These are phyloP conservation scores for Russula griseocarnosa DNA, from an alignment of 768 basidiomycete species.

Conservation along the genomic window DNA sequence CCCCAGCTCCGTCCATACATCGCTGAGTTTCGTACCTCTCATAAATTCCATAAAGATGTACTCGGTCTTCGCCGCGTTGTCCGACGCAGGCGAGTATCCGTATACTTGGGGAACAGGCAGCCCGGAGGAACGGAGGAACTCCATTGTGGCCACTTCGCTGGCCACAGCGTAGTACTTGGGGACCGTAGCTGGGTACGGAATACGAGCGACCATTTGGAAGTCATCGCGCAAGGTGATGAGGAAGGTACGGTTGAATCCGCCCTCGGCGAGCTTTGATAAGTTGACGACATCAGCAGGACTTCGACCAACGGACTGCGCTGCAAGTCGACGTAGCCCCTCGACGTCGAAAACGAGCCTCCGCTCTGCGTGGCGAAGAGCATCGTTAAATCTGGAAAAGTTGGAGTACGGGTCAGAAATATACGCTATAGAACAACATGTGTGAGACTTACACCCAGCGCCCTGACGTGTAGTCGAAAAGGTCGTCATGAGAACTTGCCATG, in stretches of 20 bases:
- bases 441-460: constrained; percentile 32
- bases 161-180: constrained; percentile 34
- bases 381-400: constrained; percentile 28
- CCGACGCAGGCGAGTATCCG: neutral
- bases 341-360: constrained; percentile 43
- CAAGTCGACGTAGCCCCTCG: constrained; percentile 43
- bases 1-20: no score
- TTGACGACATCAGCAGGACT: constrained; percentile 39
- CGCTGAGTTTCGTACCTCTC: no score
- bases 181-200: constrained; percentile 9
- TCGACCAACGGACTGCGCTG: constrained; percentile 42
- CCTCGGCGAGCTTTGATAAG: constrained; percentile 44
- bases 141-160: constrained; percentile 36
- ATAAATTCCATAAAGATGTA: no score
- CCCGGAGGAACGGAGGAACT: constrained; percentile 32
- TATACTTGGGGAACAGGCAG: constrained; percentile 33
- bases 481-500: constrained; percentile 7
- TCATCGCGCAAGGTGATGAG: constrained; percentile 32
- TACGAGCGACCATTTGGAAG: constrained; percentile 33
- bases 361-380: constrained; percentile 44
- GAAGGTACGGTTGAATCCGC: constrained; percentile 35
- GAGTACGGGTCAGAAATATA: constrained; percentile 16
- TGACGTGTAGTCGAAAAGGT: constrained; percentile 32
- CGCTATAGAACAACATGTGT: constrained; percentile 20
- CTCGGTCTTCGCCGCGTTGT: no score